Evolutionary conservation across 2,329 filamentous ascomycete genomes (phyloP), one percentile per base, ranked within the genome.

Genomic region (Talaromyces sp.): DNA sequence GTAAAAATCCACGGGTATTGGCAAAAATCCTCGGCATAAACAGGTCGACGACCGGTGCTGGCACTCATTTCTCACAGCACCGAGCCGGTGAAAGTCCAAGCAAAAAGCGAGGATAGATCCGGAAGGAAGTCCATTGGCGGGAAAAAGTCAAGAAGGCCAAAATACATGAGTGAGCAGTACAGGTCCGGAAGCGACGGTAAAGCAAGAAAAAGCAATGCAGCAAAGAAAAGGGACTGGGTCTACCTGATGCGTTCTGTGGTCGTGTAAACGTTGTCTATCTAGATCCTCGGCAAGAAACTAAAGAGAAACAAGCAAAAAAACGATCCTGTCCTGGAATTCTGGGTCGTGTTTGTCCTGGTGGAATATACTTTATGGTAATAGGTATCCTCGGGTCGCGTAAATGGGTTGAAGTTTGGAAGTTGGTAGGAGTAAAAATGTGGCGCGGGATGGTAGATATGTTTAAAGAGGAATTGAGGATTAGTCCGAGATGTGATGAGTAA

Each of bases 191-290:
- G 61, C 65, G 56, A 62, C 60, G 58, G 65, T 56, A 66, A 68
- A 68, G 67, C 13, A 68, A 65, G 48, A 54, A 71, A 66, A 48
- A 67, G 58, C 60, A 65, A 35, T 22, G 65, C 72, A 72, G 64
- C 72, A 72, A 68, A 69, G 72, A 75, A 76, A 72, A 68, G 70
- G 73, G 69, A 72, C 72, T 76, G 76, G 74, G 70, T 73, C 78
- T 80, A 80, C 78, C 78, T 80, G 71, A 73, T 67, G 63, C 39
- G 62, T 60, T 65, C 58, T 62, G 64, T 68, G 73, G 71, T 72
- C 68, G 70, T 66, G 57, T 67, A 67, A 63, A 66, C 43, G 66
- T 57, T 48, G 67, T 57, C 52, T 62, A 63, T 64, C 59, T 62
- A 63, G 43, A 65, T 61, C 61, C 59, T 64, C 24, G 58, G 62